A percentile compares a stretch with the other conserved stretches of the same genome.
These are phyloP conservation scores for Starmera caribaea DNA, from an alignment of 805 yeast genomes.

Conservation along the genomic window DNA sequence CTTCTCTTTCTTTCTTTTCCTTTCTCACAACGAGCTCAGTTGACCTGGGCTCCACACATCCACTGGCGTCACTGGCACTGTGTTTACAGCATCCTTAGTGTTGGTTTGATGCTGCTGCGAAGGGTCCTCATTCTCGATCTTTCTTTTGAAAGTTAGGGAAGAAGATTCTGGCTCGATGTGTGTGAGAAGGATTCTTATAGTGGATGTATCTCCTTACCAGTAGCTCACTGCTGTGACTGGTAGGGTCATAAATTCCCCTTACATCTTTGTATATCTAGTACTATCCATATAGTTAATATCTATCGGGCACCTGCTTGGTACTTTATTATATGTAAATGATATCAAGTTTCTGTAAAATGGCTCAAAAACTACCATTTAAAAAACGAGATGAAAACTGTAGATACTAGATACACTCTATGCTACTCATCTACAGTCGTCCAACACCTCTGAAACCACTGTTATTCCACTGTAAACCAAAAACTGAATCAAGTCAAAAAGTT, in stretches of 20 bases:
- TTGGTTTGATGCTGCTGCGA: background rate
- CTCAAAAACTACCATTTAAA: no score
- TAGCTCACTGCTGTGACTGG: constrained; percentile 6
- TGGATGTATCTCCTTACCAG: constrained; percentile 14
- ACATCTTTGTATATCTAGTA: constrained; percentile 1
- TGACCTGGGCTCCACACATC: background rate
- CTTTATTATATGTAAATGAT: no score
- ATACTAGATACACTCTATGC: no score
- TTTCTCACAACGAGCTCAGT: no score
- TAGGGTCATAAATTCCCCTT: constrained; percentile 12
- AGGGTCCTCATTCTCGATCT: background rate
- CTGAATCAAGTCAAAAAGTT: no score
- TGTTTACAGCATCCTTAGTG: background rate
- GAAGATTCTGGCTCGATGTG: background rate
- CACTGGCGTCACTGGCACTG: background rate
- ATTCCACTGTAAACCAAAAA: no score
- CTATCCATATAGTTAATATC: no score
- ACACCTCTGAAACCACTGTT: background rate
- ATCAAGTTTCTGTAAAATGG: no score
- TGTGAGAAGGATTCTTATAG: constrained; percentile 1
- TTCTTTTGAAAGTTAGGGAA: background rate
- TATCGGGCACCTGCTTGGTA: no score
- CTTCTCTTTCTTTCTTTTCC: no score
- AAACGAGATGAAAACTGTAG: no score
- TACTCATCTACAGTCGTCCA: no score